Conservation (phyloP, 1,284 basidiomycete species). For the Amylostereum chailletii region DNA sequence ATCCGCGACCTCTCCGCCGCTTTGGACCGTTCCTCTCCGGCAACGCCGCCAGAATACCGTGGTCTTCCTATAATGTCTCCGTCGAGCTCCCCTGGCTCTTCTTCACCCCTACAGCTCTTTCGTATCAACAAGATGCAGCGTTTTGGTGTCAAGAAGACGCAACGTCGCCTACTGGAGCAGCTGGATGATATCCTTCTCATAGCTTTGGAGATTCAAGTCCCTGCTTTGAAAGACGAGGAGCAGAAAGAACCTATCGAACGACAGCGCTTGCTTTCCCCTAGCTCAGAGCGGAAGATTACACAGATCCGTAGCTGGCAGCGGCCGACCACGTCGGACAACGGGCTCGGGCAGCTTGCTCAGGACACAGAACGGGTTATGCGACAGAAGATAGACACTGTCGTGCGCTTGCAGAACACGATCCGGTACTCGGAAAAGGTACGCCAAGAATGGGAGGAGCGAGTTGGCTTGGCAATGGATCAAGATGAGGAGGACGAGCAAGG, state of each 20-base stretch:
- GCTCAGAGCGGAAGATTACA: slow-evolving; percentile 78
- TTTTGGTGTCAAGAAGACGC: slow-evolving; percentile 74
- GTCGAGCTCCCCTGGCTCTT: slow-evolving; percentile 55
- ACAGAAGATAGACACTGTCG: slow-evolving; percentile 91
- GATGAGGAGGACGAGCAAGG: slow-evolving; percentile 43
- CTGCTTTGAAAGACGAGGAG: slow-evolving; percentile 86
- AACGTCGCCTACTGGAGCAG: slow-evolving; percentile 74
- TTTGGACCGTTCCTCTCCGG: slow-evolving; percentile 56
- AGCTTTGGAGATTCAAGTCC: slow-evolving; percentile 80
- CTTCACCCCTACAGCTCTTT: slow-evolving; percentile 67
- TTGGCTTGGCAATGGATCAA: slow-evolving; percentile 59
- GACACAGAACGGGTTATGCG: slow-evolving; percentile 87
- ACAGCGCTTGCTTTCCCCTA: slow-evolving; percentile 81
- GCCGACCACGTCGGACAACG: slow-evolving; percentile 80
- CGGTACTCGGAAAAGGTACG: slow-evolving; percentile 96
- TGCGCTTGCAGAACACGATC: slow-evolving; percentile 96
- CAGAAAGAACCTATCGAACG: slow-evolving; percentile 87
- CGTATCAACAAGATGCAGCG: slow-evolving; percentile 64
- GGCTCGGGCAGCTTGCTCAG: slow-evolving; percentile 71
- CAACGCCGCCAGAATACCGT: slow-evolving; percentile 69
- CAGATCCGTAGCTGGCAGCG: slow-evolving; percentile 79
- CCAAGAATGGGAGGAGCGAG: slow-evolving; percentile 93
- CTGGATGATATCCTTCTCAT: slow-evolving; percentile 79
- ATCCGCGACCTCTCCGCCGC: slow-evolving; percentile 66
- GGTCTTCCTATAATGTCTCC: slow-evolving; percentile 79